phyloP scores from a whole-genome alignment of 179 eudicot genomes.

The Pouteria campechiana region DNA sequence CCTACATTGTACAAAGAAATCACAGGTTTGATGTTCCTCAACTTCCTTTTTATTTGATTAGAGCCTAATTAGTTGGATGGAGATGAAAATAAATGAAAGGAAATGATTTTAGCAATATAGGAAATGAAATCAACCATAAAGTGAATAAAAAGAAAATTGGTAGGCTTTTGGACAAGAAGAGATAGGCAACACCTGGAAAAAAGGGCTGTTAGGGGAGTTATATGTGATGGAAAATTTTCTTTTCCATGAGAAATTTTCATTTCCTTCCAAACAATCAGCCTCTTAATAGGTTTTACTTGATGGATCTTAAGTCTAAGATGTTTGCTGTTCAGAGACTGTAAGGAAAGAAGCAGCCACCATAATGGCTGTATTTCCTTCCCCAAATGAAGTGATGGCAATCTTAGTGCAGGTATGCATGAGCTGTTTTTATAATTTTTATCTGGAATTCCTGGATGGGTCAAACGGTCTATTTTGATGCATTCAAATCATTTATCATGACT shows the following conservation, averaged over 20 bases:
- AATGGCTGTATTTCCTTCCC: slow-evolving; percentile 96
- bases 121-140: too few relatives aligned
- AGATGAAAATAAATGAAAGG: too few relatives aligned
- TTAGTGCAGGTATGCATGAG: slow-evolving; percentile 74
- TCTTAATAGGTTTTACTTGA: too few relatives aligned
- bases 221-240: too few relatives aligned
- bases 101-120: too few relatives aligned
- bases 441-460: not conserved
- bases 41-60: slow-evolving; percentile 3
- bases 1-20: slow-evolving; percentile 92
- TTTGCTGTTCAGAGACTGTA: slow-evolving; percentile 66
- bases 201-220: too few relatives aligned
- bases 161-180: too few relatives aligned
- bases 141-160: too few relatives aligned
- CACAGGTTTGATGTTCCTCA: slow-evolving; percentile 69
- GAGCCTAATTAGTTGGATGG: too few relatives aligned
- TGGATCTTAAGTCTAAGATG: not conserved
- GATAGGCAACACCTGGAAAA: too few relatives aligned
- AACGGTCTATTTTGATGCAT: not conserved
- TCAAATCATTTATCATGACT: slow-evolving; percentile 9
- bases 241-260: too few relatives aligned
- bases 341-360: slow-evolving; percentile 97
- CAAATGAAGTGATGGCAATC: slow-evolving; percentile 96
- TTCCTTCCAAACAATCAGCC: too few relatives aligned
- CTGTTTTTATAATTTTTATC: not conserved